Evolutionary conservation across 2,329 filamentous ascomycete species (phyloP).

Genomic region (Juglanconis juglandina): DNA sequence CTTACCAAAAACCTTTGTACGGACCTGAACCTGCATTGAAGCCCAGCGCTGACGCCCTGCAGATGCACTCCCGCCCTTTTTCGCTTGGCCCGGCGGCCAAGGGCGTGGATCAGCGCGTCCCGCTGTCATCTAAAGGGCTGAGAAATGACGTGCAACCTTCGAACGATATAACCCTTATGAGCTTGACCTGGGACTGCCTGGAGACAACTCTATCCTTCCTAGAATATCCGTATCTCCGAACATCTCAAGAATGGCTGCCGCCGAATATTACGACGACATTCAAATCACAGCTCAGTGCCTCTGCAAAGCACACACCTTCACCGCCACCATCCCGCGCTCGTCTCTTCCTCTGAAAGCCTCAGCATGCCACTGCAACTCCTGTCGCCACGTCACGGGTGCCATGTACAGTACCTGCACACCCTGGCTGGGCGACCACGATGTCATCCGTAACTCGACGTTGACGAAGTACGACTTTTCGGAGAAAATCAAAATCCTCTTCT

Average conservation of each 20-base stretch:
- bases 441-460: slow-evolving; percentile 30
- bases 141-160: neutral
- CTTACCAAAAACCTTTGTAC: no score
- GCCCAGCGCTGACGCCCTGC: neutral
- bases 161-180: no score
- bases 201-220: neutral
- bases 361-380: slow-evolving; percentile 48
- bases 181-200: no score
- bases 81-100: neutral
- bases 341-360: slow-evolving; percentile 38
- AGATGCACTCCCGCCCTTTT: neutral
- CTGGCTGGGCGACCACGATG: slow-evolving; percentile 35
- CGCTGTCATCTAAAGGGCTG: no score
- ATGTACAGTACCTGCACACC: slow-evolving; percentile 33
- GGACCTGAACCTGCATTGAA: no score
- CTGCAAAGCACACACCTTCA: slow-evolving; percentile 42
- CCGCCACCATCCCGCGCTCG: slow-evolving; percentile 27
- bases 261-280: slow-evolving; percentile 14
- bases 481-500: slow-evolving; percentile 35
- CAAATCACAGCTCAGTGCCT: slow-evolving; percentile 40
- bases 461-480: slow-evolving; percentile 35
- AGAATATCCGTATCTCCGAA: neutral
- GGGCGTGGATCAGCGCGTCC: neutral
- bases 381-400: slow-evolving; percentile 42
- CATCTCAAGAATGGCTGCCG: neutral